Percentiles rank a stretch among this genome's conserved stretches.
These are phyloP conservation scores for Coriolopsis trogii DNA, from an alignment of 1,284 basidiomycete species.

Conservation along the genomic window DNA sequence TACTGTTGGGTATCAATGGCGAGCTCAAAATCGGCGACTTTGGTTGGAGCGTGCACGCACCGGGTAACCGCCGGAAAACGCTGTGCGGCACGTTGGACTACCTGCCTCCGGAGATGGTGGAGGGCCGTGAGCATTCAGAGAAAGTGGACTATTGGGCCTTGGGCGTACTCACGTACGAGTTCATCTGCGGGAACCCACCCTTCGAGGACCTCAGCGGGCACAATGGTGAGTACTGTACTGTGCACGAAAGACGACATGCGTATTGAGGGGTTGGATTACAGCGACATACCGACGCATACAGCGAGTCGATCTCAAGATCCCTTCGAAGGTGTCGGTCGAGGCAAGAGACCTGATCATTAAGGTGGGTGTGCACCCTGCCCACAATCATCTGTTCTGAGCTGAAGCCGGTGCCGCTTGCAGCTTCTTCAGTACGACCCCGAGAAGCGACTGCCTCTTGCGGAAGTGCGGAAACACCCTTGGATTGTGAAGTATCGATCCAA, in stretches of 20 bases:
- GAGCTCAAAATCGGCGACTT: constrained; percentile 99
- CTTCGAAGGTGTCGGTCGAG: constrained; percentile 62
- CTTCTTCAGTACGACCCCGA: constrained; percentile 87
- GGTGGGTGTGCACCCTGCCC: constrained; percentile 37
- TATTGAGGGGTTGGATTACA: constrained; percentile 29
- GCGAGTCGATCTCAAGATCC: constrained; percentile 83
- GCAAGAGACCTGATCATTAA: constrained; percentile 68
- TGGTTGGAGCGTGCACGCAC: constrained; percentile 99
- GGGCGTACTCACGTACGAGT: constrained; percentile 96
- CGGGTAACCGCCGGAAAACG: constrained; percentile 85
- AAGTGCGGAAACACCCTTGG: constrained; percentile 93
- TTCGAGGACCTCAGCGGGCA: constrained; percentile 89
- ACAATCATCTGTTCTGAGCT: not conserved
- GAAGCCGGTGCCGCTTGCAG: constrained; percentile 43
- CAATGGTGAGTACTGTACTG: constrained; percentile 65
- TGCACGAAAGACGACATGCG: not conserved
- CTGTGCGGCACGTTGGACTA: constrained; percentile 97
- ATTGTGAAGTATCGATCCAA: constrained; percentile 77
- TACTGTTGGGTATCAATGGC: constrained; percentile 93
- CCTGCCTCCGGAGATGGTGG: constrained; percentile 98
- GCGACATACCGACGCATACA: constrained; percentile 90
- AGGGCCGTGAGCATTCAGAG: constrained; percentile 84
- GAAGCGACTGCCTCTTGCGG: constrained; percentile 77
- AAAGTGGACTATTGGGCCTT: constrained; percentile 97
- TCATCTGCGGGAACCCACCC: constrained; percentile 89